Conservation (phyloP, 306 rosid genomes). For the Crataegus laevigata region DNA sequence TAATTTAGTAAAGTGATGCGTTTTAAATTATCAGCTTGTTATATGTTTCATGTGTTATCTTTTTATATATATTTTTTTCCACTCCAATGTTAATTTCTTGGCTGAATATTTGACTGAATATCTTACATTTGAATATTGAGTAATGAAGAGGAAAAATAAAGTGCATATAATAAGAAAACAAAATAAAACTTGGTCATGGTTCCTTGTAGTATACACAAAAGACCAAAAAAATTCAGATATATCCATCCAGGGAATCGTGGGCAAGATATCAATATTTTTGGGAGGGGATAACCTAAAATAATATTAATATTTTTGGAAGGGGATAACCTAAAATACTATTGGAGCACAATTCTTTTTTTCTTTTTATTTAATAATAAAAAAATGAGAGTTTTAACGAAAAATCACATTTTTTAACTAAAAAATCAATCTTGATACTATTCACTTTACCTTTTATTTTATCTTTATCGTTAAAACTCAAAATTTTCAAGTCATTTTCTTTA, state of each 20-base stretch:
- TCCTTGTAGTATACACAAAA: conserved; percentile 1
- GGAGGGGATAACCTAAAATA: conserved; percentile 3
- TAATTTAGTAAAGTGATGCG: neutral
- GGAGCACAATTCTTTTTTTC: neutral
- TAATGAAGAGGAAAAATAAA: no score
- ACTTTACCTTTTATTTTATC: no score
- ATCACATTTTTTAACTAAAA: no score
- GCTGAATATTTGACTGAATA: neutral
- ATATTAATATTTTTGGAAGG: neutral
- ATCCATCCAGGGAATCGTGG: conserved; percentile 9
- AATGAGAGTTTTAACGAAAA: no score
- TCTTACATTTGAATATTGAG: neutral
- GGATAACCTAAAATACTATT: conserved; percentile 6
- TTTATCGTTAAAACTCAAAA: no score
- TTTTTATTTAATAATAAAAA: no score
- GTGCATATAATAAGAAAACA: neutral
- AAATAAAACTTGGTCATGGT: neutral
- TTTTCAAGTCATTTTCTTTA: no score
- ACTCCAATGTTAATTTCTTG: neutral
- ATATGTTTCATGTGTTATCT: neutral
- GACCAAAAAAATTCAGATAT: neutral
- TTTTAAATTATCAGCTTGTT: no score
- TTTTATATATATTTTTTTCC: no score
- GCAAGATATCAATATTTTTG: conserved; percentile 3
- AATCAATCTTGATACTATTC: no score